Base-by-base conservation (phyloP, 768 basidiomycete genomes). In the Podaxis rugospora region DNA sequence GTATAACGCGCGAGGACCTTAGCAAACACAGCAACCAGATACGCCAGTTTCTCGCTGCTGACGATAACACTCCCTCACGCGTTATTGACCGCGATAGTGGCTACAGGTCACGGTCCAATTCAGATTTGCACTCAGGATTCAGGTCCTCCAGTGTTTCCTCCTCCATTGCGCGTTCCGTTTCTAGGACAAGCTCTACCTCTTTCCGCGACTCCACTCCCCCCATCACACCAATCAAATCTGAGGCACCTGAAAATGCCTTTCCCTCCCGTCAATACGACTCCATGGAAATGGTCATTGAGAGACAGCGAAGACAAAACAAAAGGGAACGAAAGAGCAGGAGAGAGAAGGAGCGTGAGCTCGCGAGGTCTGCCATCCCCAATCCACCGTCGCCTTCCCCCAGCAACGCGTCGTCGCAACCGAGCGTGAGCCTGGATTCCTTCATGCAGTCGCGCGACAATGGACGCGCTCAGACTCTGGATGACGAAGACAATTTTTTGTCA, bases 221-320 rank as follows among this genome's bases (percentile, higher is more conserved):
- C 11, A 74, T 75, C 36, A 86, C 86, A 1, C 86, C 87, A 25
- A 78, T 89, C 64, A 89, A 90, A 71, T 73, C 80, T 1, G 88
- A 89, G 67, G 82, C 83, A 7, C 67, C 72, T 50, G 87, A 89
- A 59, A 71, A 69, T 23, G 55, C 74, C 47, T 70, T 81, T 55
- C 80, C 84, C 11, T 70, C 78, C 23, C 83, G 87, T 32, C 83
- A 81, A 37, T 83, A 84, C 72, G 87, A 88, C 64, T 89, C 80
- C 68, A 91, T 92, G 90, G 87, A 92, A 63, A 75, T 83, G 74
- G 83, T 92, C 44, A 81, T 92, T 63, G 90, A 91, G 70, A 82
- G 87, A 49, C 87, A 89, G 74, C 80, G 86, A 70, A 80, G 85
- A 58, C 83, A 81, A 63, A 80, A 70, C 59, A 80, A 78, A 66